These are phyloP conservation scores for Drechslerella coelobrocha DNA, from an alignment of 2,329 filamentous ascomycete genomes.

Conservation along the genomic window DNA sequence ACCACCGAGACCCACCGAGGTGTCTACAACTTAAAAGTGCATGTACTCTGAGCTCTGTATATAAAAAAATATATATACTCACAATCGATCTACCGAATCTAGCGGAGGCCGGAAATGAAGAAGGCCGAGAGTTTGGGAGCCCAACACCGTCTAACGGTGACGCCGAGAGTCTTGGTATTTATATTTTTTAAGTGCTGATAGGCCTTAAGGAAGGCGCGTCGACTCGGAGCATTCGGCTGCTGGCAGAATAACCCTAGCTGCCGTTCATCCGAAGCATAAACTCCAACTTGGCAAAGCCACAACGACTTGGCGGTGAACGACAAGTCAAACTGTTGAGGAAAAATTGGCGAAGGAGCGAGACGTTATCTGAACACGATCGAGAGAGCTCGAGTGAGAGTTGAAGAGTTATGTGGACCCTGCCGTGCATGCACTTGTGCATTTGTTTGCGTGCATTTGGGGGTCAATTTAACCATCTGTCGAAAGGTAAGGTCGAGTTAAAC, in stretches of 20 bases:
- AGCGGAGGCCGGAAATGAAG: too few relatives aligned
- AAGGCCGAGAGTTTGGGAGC: too few relatives aligned
- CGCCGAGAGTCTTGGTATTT: constrained; percentile 50
- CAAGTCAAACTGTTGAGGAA: neutral
- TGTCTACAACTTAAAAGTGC: too few relatives aligned
- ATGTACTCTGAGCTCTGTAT: too few relatives aligned
- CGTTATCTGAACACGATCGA: neutral
- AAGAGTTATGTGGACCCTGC: neutral
- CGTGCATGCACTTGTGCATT: too few relatives aligned
- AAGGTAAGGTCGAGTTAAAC: neutral
- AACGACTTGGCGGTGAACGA: constrained; percentile 18
- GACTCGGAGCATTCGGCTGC: constrained; percentile 8
- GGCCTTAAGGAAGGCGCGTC: constrained; percentile 27
- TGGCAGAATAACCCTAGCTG: constrained; percentile 13
- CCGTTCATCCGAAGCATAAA: constrained; percentile 45
- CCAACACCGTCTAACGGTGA: neutral
- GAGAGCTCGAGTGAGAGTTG: too few relatives aligned
- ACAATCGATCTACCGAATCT: too few relatives aligned
- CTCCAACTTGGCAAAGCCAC: constrained; percentile 2
- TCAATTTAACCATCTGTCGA: neutral
- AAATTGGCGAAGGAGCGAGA: neutral
- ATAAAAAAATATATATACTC: too few relatives aligned
- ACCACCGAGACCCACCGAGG: too few relatives aligned
- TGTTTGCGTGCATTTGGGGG: too few relatives aligned
- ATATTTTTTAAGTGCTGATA: constrained; percentile 12